These are phyloP conservation scores for Selaginella moellendorffii DNA, from an alignment of 75 land plant genomes.

Conservation along the genomic window DNA sequence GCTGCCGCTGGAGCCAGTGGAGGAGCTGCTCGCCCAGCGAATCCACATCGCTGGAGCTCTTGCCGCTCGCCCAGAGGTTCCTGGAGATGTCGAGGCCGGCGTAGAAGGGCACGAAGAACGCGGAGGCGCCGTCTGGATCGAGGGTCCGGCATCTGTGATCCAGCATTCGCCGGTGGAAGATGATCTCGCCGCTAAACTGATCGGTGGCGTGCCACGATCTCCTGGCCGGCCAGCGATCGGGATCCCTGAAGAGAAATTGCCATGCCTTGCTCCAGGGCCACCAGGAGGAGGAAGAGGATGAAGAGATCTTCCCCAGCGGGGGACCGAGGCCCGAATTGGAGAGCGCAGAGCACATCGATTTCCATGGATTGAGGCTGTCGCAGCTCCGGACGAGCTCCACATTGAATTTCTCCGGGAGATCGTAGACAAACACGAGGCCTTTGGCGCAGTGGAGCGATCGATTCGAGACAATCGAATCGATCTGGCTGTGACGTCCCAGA, in stretches of 20 bases:
- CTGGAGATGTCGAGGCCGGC: constrained; percentile 60
- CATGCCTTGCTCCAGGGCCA: no score
- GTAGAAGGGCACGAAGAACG: constrained; percentile 73
- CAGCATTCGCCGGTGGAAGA: constrained; percentile 44
- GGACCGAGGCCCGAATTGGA: constrained; percentile 48
- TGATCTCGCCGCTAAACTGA: constrained; percentile 49
- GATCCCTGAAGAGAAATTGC: background rate
- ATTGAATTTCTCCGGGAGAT: constrained; percentile 51
- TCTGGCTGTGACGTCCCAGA: no score
- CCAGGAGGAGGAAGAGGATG: background rate
- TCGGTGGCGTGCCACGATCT: constrained; percentile 54
- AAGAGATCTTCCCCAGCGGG: background rate
- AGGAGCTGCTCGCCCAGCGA: constrained; percentile 28
- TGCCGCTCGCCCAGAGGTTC: constrained; percentile 33
- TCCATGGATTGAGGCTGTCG: constrained; percentile 32
- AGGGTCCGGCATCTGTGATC: constrained; percentile 48
- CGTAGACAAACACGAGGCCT: constrained; percentile 40
- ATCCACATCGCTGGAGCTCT: constrained; percentile 15
- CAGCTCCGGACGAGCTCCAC: constrained; percentile 33
- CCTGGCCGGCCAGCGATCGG: background rate
- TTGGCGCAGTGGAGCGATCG: background rate
- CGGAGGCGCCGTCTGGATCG: constrained; percentile 36
- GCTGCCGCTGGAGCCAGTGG: constrained; percentile 38
- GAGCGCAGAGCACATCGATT: constrained; percentile 36
- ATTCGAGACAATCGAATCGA: background rate